Conservation (phyloP, 208 protist species). For the Cochliopodium minus region DNA sequence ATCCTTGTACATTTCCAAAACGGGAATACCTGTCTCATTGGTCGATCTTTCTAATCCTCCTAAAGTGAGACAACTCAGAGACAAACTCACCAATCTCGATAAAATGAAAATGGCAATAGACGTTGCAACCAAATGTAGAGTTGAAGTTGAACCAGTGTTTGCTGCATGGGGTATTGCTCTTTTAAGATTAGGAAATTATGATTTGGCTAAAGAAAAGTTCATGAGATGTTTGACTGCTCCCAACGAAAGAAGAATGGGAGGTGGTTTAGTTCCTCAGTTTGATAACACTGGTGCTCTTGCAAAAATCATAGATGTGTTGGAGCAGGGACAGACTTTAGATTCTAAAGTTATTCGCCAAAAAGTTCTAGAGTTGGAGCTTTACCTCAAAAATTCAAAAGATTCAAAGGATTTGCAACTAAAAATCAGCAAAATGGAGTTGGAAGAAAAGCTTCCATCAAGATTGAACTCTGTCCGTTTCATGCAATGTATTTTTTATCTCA, state of each 20-base stretch:
- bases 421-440: no score
- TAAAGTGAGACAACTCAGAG: neutral
- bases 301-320: no score
- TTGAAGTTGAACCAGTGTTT: constrained; percentile 3
- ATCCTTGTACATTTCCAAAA: neutral
- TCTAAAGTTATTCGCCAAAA: no score
- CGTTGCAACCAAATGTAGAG: neutral
- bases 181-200: constrained; percentile 8
- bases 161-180: constrained; percentile 4
- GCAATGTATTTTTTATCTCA: no score
- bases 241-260: no score
- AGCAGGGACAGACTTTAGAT: no score
- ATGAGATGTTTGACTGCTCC: constrained; percentile 3
- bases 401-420: no score
- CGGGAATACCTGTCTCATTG: neutral
- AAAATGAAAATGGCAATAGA: constrained; percentile 1
- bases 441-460: no score
- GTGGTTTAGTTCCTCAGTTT: neutral
- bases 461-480: no score
- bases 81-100: neutral
- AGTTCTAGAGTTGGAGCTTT: no score
- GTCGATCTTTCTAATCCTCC: neutral
- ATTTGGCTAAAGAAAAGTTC: constrained; percentile 7
- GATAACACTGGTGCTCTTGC: neutral
- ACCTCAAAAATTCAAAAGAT: no score